phyloP scores from a whole-genome alignment of 2,329 filamentous ascomycete genomes.

The Fusarium transvaalense region DNA sequence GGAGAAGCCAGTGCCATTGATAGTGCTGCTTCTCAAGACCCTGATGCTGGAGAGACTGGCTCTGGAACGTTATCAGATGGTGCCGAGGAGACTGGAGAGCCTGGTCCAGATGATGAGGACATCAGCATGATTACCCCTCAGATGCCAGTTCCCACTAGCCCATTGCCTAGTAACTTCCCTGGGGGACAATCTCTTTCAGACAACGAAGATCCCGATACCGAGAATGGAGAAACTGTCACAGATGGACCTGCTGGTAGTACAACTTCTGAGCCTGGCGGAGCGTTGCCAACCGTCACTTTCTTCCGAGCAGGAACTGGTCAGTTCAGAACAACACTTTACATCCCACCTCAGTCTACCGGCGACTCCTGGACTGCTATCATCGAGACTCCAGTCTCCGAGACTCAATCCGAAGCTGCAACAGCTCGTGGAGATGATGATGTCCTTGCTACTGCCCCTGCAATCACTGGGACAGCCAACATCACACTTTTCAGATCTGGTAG shows the following conservation, averaged over 20 bases:
- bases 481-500: conserved; percentile 10
- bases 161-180: background rate
- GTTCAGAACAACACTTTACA: conserved; percentile 7
- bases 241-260: rapidly evolving
- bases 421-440: background rate
- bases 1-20: too few species aligned
- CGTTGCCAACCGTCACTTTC: conserved; percentile 16
- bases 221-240: background rate
- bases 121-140: background rate
- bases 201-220: background rate
- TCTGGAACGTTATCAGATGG: background rate
- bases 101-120: background rate
- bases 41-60: background rate
- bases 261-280: background rate
- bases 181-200: background rate
- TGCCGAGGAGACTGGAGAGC: background rate
- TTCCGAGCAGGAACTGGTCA: conserved; percentile 14
- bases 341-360: background rate
- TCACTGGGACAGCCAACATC: conserved; percentile 17
- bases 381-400: conserved; percentile 14
- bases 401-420: conserved; percentile 20
- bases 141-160: background rate
- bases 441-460: conserved; percentile 1
- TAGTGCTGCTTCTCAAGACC: background rate
- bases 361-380: conserved; percentile 21